A percentile compares a stretch with the other conserved stretches of the same genome.
Conservation (phyloP, 257 asterid genomes). For the Primulina tabacum region DNA sequence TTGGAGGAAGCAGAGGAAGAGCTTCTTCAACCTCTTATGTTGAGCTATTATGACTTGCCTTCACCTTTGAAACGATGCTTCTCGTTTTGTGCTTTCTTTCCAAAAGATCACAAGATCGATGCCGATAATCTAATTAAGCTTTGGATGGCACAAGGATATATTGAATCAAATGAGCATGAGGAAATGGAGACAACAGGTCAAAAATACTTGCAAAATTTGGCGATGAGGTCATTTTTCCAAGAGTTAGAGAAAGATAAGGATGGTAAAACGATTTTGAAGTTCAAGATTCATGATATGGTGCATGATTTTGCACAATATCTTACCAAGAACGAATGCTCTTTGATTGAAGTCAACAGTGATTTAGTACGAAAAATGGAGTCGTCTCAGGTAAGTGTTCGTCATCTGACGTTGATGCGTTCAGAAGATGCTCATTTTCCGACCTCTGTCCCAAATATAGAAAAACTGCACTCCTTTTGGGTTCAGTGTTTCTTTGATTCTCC, state of each 20-base stretch:
- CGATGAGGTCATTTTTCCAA: conserved; percentile 46
- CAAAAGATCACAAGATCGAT: conserved; percentile 41
- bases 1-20: conserved; percentile 32
- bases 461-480: conserved; percentile 56
- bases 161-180: conserved; percentile 23
- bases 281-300: conserved; percentile 54
- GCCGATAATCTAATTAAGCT: conserved; percentile 40
- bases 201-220: conserved; percentile 35
- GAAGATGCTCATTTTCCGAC: conserved; percentile 48
- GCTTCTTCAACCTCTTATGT: conserved; percentile 43
- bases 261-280: conserved; percentile 30
- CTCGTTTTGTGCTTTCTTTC: conserved; percentile 46
- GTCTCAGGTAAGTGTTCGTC: conserved; percentile 37
- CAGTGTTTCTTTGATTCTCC: conserved; percentile 65
- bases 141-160: conserved; percentile 62
- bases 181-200: conserved; percentile 41
- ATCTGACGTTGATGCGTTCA: conserved; percentile 51
- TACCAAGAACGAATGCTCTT: conserved; percentile 42
- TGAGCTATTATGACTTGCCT: conserved; percentile 48
- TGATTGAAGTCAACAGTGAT: conserved; percentile 35
- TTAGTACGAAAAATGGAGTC: conserved; percentile 31
- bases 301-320: conserved; percentile 50
- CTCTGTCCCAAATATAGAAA: conserved; percentile 34
- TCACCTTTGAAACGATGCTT: conserved; percentile 41
- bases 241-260: conserved; percentile 29